These are phyloP conservation scores for Penicillium nucicola DNA, from an alignment of 495 filamentous ascomycete species.

Conservation along the genomic window DNA sequence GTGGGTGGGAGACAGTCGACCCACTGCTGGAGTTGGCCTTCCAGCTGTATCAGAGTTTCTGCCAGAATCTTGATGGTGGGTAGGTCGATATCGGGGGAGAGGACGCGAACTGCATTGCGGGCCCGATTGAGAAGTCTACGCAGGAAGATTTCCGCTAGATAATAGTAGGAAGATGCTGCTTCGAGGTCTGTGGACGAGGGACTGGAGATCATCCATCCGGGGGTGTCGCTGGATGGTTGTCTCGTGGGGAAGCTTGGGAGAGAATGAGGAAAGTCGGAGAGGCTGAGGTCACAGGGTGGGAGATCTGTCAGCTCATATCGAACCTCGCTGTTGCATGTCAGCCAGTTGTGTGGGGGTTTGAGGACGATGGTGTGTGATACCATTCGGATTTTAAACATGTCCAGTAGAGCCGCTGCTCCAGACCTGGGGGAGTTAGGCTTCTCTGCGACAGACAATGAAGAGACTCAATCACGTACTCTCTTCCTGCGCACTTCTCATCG, in stretches of 20 bases:
- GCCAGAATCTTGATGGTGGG: slow-evolving; percentile 24
- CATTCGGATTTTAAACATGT: slow-evolving; percentile 41
- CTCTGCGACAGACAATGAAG: background rate
- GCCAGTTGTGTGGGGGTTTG: background rate
- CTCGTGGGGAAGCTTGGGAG: slow-evolving; percentile 28
- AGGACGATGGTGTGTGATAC: slow-evolving; percentile 6
- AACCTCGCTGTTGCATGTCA: slow-evolving; percentile 23
- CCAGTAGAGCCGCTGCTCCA: slow-evolving; percentile 40
- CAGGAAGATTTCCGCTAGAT: slow-evolving; percentile 38
- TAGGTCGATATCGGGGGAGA: slow-evolving; percentile 24
- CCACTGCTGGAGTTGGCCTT: slow-evolving; percentile 36
- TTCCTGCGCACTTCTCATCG: slow-evolving; percentile 31
- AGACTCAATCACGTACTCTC: slow-evolving; percentile 20
- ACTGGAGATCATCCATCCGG: slow-evolving; percentile 15
- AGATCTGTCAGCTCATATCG: slow-evolving; percentile 32
- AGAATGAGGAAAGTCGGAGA: slow-evolving; percentile 34
- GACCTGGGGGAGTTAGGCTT: slow-evolving; percentile 14
- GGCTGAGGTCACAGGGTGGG: slow-evolving; percentile 27
- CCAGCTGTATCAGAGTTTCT: slow-evolving; percentile 27
- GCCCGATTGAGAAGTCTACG: slow-evolving; percentile 36
- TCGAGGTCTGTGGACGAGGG: slow-evolving; percentile 22
- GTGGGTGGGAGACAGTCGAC: slow-evolving; percentile 29
- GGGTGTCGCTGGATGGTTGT: slow-evolving; percentile 10
- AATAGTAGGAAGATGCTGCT: slow-evolving; percentile 35
- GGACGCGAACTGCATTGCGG: slow-evolving; percentile 31